These are phyloP conservation scores for Magnusiomyces tetraspermus DNA, from an alignment of 1,139 yeast species.

Conservation along the genomic window DNA sequence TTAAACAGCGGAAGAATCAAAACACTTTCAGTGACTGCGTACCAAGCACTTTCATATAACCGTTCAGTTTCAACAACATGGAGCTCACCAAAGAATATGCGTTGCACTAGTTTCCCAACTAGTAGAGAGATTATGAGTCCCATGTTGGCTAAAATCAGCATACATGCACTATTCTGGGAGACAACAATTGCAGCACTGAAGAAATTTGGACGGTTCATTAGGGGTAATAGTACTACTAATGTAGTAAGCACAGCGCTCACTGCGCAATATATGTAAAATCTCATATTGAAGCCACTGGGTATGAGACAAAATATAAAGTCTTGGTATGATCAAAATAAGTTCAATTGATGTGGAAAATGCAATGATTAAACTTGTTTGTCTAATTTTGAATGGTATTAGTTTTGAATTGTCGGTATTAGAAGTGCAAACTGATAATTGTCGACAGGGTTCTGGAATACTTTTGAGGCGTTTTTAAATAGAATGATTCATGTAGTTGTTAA, in stretches of 20 bases:
- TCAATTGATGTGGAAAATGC: no score
- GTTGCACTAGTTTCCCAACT: constrained; percentile 40
- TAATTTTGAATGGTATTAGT: no score
- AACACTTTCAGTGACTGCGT: constrained; percentile 57
- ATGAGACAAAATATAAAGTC: no score
- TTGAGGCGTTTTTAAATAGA: no score
- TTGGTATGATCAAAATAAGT: no score
- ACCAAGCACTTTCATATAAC: constrained; percentile 55
- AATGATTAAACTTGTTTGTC: no score
- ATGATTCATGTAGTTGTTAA: no score
- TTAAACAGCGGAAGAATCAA: constrained; percentile 55
- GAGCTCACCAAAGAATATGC: constrained; percentile 62
- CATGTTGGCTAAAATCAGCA: constrained; percentile 38
- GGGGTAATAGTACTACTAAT: constrained; percentile 29
- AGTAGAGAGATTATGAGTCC: constrained; percentile 35
- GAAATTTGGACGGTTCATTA: constrained; percentile 35
- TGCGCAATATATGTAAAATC: constrained; percentile 2
- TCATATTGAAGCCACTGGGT: not conserved
- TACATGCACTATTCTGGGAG: constrained; percentile 36
- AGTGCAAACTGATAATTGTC: no score
- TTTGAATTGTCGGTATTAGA: no score
- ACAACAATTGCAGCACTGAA: constrained; percentile 39
- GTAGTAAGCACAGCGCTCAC: constrained; percentile 29
- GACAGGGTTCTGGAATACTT: no score
- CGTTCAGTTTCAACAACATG: constrained; percentile 71